Conservation (phyloP, 345 rosid genomes). For the Ailanthus altissimus region DNA sequence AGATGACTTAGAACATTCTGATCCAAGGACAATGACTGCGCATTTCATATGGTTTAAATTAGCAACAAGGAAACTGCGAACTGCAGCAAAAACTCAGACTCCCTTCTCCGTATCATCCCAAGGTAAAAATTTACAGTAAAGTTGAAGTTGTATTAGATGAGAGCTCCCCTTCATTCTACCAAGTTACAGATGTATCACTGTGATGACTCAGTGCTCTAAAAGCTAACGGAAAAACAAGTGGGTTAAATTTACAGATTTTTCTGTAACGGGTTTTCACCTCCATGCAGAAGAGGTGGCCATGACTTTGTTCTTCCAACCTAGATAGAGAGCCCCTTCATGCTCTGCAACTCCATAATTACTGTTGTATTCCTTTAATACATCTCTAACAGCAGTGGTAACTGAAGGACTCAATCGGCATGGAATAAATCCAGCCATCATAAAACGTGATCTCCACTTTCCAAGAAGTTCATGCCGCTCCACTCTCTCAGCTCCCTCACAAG, state of each 20-base stretch:
- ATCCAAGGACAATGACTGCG: no score
- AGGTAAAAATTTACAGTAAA: conserved; percentile 2
- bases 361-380: conserved; percentile 49
- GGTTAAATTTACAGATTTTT: conserved; percentile 24
- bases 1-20: no score
- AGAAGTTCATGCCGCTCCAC: conserved; percentile 80
- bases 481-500: conserved; percentile 76
- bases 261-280: conserved; percentile 40
- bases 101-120: not conserved
- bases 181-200: conserved; percentile 6
- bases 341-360: conserved; percentile 51
- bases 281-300: conserved; percentile 78
- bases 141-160: conserved; percentile 2
- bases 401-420: conserved; percentile 44
- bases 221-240: conserved; percentile 1
- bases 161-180: conserved; percentile 10
- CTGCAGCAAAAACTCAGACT: not conserved
- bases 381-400: conserved; percentile 38
- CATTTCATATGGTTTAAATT: no score
- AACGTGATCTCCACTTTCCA: conserved; percentile 71
- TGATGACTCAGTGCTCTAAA: conserved; percentile 3
- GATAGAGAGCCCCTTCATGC: conserved; percentile 58
- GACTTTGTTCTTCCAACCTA: conserved; percentile 63
- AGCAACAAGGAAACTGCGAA: no score
- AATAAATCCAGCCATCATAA: conserved; percentile 68